Evolutionary conservation across 2,329 filamentous ascomycete genomes (phyloP).

Genomic region (Fusarium sp.): DNA sequence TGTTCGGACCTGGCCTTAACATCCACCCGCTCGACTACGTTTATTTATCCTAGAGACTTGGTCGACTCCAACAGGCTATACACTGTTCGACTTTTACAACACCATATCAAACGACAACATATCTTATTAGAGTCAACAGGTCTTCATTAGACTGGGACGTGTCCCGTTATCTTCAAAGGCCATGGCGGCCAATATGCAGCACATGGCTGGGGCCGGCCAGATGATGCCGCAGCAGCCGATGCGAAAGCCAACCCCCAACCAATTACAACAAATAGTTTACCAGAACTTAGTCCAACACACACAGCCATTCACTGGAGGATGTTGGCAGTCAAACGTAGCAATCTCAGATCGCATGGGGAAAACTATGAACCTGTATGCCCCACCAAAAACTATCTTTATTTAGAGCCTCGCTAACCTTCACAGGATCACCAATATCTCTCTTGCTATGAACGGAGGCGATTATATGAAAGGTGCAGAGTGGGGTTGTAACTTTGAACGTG

Average conservation of each 20-base stretch:
- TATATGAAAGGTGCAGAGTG: constrained; percentile 55
- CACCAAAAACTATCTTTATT: background rate
- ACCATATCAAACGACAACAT: background rate
- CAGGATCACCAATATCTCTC: constrained; percentile 64
- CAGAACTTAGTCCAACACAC: constrained; percentile 53
- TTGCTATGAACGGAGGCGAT: constrained; percentile 58
- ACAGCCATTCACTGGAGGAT: constrained; percentile 47
- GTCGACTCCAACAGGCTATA: background rate
- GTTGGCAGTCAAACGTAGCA: constrained; percentile 55
- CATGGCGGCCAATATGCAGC: constrained; percentile 71
- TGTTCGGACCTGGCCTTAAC: background rate
- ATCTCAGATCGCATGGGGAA: constrained; percentile 57
- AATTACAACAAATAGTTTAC: constrained; percentile 56
- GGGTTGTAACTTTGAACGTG: constrained; percentile 61
- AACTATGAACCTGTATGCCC: constrained; percentile 56
- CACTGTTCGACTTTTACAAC: background rate
- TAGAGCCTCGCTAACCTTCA: constrained; percentile 29
- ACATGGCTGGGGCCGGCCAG: constrained; percentile 62
- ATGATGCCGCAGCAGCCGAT: constrained; percentile 60
- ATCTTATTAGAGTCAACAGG: constrained; percentile 9
- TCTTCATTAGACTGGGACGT: constrained; percentile 34
- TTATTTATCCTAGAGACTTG: background rate
- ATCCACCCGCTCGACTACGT: background rate
- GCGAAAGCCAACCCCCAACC: constrained; percentile 47
- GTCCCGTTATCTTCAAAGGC: constrained; percentile 50